Evolutionary conservation across 139 green algal genomes (phyloP).

Genomic region (Asterochloris sp.): DNA sequence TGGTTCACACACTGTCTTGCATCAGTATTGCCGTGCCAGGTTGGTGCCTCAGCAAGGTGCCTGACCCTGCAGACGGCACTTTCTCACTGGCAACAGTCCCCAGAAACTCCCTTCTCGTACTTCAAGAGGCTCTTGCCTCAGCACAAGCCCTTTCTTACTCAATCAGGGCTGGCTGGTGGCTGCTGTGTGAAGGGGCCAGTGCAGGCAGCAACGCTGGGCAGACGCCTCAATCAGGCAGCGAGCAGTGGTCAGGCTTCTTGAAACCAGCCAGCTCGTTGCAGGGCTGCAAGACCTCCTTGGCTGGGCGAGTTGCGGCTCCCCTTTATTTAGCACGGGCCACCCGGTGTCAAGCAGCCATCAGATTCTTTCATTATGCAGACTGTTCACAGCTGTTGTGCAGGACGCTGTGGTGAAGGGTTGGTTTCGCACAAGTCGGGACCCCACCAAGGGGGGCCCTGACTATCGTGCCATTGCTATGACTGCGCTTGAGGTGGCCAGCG

Average conservation of each 20-base stretch:
- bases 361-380: not conserved
- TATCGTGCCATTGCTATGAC: constrained; percentile 4
- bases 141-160: too few species aligned
- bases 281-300: not conserved
- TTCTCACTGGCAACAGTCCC: too few species aligned
- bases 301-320: not conserved
- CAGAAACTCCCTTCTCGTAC: too few species aligned
- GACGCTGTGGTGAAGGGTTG: constrained; percentile 8
- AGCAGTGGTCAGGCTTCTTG: not conserved
- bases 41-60: too few species aligned
- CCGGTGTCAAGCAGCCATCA: not conserved
- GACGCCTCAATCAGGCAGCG: not conserved
- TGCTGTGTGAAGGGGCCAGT: not conserved
- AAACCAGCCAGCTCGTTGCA: not conserved
- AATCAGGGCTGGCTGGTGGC: not conserved
- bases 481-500: constrained; percentile 30
- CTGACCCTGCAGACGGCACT: too few species aligned
- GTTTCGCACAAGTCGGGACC: not conserved
- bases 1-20: too few species aligned
- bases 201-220: not conserved
- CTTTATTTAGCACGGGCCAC: not conserved
- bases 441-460: not conserved
- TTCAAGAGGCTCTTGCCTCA: too few species aligned
- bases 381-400: not conserved
- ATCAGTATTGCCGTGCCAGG: too few species aligned